Conservation (phyloP, 2,329 filamentous ascomycete genomes). For the Diaporthe citriasiana region DNA sequence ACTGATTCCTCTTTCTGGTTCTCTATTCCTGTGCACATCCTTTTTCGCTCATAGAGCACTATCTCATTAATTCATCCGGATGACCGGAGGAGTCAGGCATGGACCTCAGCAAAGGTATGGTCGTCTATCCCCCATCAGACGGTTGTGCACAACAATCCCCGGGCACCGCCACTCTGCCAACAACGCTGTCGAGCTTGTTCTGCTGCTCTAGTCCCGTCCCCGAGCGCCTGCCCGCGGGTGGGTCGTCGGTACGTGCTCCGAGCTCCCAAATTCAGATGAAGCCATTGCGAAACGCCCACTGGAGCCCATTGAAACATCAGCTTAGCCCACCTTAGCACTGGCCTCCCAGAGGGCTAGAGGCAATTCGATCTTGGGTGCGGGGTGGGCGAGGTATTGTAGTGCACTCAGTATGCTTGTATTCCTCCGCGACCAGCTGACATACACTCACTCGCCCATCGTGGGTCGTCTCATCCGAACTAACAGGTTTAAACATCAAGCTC, state of each 20-base stretch:
- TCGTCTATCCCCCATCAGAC: not conserved
- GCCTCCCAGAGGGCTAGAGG: not conserved
- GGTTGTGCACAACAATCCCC: not conserved
- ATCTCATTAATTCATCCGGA: not conserved
- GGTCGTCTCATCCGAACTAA: slow-evolving; percentile 17
- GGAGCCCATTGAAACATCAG: slow-evolving; percentile 30
- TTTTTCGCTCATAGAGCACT: no score
- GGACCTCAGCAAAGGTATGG: not conserved
- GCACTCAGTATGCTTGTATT: not conserved
- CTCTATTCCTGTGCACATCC: not conserved
- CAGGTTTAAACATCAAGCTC: slow-evolving; percentile 17
- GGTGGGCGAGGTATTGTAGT: not conserved
- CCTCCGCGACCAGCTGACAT: not conserved
- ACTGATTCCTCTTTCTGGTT: not conserved
- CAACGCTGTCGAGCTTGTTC: slow-evolving; percentile 2
- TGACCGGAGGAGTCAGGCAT: not conserved
- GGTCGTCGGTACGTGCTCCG: slow-evolving; percentile 10
- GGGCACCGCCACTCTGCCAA: not conserved
- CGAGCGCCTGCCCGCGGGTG: not conserved
- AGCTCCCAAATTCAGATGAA: slow-evolving; percentile 38
- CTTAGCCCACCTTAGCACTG: not conserved
- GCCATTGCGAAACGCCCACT: slow-evolving; percentile 40
- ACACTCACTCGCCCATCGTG: not conserved
- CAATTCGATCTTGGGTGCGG: not conserved
- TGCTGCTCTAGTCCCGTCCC: not conserved